Evolutionary conservation across 192 early-diverging fungal genomes (phyloP).

Genomic region (Geranomyces michiganensis): DNA sequence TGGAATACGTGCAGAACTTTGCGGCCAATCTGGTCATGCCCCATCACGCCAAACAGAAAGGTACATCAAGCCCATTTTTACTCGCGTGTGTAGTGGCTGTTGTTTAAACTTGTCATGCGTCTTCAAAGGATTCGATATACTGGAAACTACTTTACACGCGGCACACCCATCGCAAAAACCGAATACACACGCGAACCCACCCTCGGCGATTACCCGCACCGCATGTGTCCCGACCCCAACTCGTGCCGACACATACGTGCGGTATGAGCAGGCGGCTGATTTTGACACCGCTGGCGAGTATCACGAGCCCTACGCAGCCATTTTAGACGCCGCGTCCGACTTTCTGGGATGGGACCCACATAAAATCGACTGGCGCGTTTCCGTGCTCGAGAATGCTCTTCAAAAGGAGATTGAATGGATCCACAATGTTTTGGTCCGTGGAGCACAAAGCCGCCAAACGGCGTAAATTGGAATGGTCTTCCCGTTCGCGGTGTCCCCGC

Average conservation of each 20-base stretch:
- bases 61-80: too few species aligned
- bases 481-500: too few species aligned
- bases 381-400: neutral
- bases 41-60: slow-evolving; percentile 3
- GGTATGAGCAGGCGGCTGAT: neutral
- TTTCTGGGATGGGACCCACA: slow-evolving; percentile 1
- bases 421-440: too few species aligned
- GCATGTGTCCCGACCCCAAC: neutral
- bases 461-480: too few species aligned
- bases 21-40: neutral
- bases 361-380: slow-evolving; percentile 2
- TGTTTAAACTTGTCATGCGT: too few species aligned
- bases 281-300: slow-evolving; percentile 10
- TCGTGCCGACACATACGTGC: slow-evolving; percentile 7
- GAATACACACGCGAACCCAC: neutral
- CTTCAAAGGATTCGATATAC: neutral
- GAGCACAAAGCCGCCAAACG: too few species aligned
- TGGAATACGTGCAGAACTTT: slow-evolving; percentile 21
- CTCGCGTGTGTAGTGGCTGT: too few species aligned
- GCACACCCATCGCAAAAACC: neutral
- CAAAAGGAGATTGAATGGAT: slow-evolving; percentile 1
- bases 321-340: neutral
- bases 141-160: slow-evolving; percentile 3
- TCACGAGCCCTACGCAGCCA: slow-evolving; percentile 15
- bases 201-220: neutral